These are phyloP conservation scores for Fusarium sp. DNA, from an alignment of 2,329 filamentous ascomycete species.

Conservation along the genomic window DNA sequence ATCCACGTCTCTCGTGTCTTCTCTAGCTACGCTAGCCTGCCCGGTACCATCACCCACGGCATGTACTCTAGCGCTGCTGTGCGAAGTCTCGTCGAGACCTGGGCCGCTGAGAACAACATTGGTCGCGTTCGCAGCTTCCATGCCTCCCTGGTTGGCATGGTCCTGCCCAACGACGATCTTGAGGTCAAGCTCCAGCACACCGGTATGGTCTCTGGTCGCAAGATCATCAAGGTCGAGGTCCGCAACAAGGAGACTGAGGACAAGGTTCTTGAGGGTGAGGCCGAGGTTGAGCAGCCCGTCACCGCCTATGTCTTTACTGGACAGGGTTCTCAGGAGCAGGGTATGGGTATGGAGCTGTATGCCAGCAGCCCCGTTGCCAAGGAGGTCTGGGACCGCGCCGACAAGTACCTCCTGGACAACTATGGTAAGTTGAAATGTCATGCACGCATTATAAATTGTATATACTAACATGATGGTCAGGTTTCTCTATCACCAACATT, in stretches of 20 bases:
- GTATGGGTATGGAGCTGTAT: constrained; percentile 99
- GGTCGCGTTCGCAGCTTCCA: constrained; percentile 98
- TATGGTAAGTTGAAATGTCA: constrained; percentile 73
- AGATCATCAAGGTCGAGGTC: constrained; percentile 99
- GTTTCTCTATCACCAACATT: constrained; percentile 97
- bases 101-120: constrained; percentile 98
- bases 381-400: constrained; percentile 97
- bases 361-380: constrained; percentile 92
- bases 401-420: constrained; percentile 98
- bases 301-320: constrained; percentile 98
- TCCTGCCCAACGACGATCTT: constrained; percentile 94
- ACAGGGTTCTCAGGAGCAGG: constrained; percentile 97
- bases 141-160: constrained; percentile 97
- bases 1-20: constrained; percentile 99
- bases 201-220: constrained; percentile 97
- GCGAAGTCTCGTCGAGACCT: constrained; percentile 95
- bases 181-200: constrained; percentile 96
- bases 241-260: constrained; percentile 96
- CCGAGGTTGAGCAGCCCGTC: constrained; percentile 96
- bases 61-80: constrained; percentile 99
- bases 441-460: not conserved
- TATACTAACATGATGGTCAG: constrained; percentile 52
- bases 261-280: constrained; percentile 94
- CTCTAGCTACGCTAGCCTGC: constrained; percentile 92
- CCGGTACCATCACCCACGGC: constrained; percentile 97